phyloP scores from a whole-genome alignment of 2,329 filamentous ascomycete species.

The Rutstroemia sp. region DNA sequence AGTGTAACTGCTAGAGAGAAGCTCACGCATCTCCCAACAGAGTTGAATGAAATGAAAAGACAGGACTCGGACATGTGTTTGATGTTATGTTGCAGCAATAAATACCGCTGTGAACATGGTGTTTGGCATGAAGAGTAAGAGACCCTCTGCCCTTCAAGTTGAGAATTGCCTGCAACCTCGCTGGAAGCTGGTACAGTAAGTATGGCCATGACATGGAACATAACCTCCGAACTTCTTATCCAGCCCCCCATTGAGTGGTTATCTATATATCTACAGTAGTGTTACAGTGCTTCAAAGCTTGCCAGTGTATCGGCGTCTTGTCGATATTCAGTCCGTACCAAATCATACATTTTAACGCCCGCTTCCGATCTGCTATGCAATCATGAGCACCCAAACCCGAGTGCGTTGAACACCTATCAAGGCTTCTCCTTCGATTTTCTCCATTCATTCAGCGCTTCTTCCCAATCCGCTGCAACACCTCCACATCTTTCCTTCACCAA shows the following conservation, averaged over 20 bases:
- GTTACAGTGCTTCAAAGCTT: no score
- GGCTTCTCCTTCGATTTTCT: constrained; percentile 29
- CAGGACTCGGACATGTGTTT: background rate
- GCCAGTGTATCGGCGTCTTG: background rate
- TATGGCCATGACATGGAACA: background rate
- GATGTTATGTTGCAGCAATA: no score
- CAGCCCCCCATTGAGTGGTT: background rate
- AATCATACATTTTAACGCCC: constrained; percentile 1
- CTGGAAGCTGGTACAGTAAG: no score
- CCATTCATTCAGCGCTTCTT: constrained; percentile 60
- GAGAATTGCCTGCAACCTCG: no score
- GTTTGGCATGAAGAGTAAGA: no score
- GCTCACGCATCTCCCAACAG: background rate
- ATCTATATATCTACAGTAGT: background rate
- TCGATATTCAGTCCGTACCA: background rate
- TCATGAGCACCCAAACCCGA: background rate
- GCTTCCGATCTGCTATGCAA: background rate
- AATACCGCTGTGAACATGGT: no score
- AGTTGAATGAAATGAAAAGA: background rate
- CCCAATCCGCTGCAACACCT: constrained; percentile 50
- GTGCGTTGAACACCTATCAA: background rate
- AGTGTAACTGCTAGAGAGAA: background rate
- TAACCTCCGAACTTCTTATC: background rate
- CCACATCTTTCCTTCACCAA: constrained; percentile 70
- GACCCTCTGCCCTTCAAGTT: no score